Evolutionary conservation across 2,329 filamentous ascomycete genomes (phyloP).

Genomic region (Didymella sp.): DNA sequence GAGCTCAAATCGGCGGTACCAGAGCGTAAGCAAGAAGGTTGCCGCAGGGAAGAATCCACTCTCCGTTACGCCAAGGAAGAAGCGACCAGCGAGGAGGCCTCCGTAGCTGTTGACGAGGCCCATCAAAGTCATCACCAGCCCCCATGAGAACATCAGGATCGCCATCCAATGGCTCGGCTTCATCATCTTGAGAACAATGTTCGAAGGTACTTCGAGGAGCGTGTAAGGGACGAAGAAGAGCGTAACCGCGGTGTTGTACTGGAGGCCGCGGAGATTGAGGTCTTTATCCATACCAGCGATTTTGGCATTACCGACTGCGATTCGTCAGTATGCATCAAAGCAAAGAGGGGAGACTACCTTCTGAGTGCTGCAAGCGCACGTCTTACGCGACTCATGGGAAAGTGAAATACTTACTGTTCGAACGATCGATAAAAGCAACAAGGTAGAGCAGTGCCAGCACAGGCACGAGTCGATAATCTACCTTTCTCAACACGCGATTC

Average conservation of each 20-base stretch:
- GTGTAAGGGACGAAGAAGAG: slow-evolving; percentile 53
- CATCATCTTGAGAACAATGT: slow-evolving; percentile 54
- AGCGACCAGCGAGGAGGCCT: slow-evolving; percentile 58
- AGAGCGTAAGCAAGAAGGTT: slow-evolving; percentile 51
- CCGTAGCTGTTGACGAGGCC: slow-evolving; percentile 56
- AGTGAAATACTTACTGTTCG: slow-evolving; percentile 32
- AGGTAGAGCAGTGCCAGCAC: slow-evolving; percentile 46
- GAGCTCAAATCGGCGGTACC: slow-evolving; percentile 47
- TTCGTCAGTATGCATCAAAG: slow-evolving; percentile 11
- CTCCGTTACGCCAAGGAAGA: slow-evolving; percentile 50
- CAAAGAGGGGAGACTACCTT: too few relatives aligned
- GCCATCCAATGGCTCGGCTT: slow-evolving; percentile 52
- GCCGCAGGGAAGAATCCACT: slow-evolving; percentile 71
- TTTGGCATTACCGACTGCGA: slow-evolving; percentile 50
- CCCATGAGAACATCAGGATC: slow-evolving; percentile 51
- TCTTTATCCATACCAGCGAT: slow-evolving; percentile 52
- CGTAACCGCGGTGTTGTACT: slow-evolving; percentile 52
- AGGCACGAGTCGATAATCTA: slow-evolving; percentile 44
- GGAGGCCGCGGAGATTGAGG: slow-evolving; percentile 45
- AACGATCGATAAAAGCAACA: slow-evolving; percentile 44
- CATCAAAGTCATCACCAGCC: slow-evolving; percentile 52
- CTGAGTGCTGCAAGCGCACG: too few relatives aligned
- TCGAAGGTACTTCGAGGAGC: slow-evolving; percentile 48
- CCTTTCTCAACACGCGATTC: slow-evolving; percentile 42
- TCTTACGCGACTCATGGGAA: neutral